A percentile compares a stretch with the other conserved stretches of the same genome.
Evolutionary conservation across 75 land plant genomes (phyloP).

Genomic region (Cupressus sempervirens): DNA sequence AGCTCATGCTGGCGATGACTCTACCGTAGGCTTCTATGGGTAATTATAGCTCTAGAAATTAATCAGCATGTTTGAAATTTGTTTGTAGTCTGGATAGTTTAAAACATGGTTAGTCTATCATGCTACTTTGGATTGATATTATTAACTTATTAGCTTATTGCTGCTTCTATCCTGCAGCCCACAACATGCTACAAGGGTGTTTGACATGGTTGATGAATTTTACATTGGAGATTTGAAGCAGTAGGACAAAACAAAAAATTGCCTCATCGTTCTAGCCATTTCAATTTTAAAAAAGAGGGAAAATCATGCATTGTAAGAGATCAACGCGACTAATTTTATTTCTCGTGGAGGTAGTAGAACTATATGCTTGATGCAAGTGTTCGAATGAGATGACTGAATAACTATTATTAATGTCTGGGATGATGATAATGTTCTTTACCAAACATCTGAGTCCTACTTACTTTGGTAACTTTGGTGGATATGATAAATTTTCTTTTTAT

Average conservation of each 20-base stretch:
- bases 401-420: background rate
- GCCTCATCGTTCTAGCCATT: background rate
- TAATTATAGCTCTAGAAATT: slow-evolving; percentile 12
- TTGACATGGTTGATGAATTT: slow-evolving; percentile 94
- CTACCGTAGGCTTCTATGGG: slow-evolving; percentile 97
- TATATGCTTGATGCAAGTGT: background rate
- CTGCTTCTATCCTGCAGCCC: slow-evolving; percentile 53
- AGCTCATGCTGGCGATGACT: slow-evolving; percentile 89
- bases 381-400: background rate
- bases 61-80: background rate
- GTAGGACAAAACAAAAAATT: slow-evolving; percentile 7
- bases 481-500: background rate
- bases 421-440: background rate
- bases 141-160: background rate
- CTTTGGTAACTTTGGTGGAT: background rate
- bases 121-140: background rate
- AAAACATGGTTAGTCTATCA: background rate
- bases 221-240: slow-evolving; percentile 70
- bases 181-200: slow-evolving; percentile 91
- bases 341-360: background rate
- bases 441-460: background rate
- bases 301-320: background rate
- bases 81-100: background rate
- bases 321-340: background rate
- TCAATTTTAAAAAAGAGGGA: background rate